Evolutionary conservation across 495 filamentous ascomycete species (phyloP), one percentile per base, ranked within the genome.

Genomic region (Lophiostoma macrostomum): DNA sequence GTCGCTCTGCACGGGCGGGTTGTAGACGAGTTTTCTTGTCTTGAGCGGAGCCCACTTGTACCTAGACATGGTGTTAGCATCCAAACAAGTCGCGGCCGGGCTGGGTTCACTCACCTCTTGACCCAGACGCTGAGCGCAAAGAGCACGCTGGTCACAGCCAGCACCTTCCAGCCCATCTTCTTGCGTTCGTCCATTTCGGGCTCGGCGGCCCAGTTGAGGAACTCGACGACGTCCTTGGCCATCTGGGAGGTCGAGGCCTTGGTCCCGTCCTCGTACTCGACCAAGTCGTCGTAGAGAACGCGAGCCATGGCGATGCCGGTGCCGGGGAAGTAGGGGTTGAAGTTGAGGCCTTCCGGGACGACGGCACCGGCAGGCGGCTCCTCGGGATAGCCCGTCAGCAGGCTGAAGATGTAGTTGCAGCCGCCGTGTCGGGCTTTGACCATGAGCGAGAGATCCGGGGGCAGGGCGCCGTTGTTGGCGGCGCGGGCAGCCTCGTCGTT

Each of bases 301-400:
- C 94, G 91, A 64, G 85, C 90, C 94, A 99, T 99, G 63, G 87
- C 94, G 71, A 99, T 99, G 64, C 90, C 93, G 57, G 93, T 97
- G 63, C 94, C 94, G 43, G 93, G 93, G 83, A 99, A 99, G 78
- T 96, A 99, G 23, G 93, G 93, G 82, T 99, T 99, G 82, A 99
- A 99, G 81, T 97, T 95, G 69, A 99, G 82, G 57, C 93, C 93
- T 52, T 83, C 79, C 51, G 80, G 78, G 58, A 99, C 81, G 53
- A 74, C 70, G 54, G 83, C 88, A 64, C 93, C 93, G 32, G 93
- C 86, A 11, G 93, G 93, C 39, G 90, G 80, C 75, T 99, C 91
- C 63, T 99, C 93, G 48, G 93, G 93, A 71, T 99, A 99, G 54
- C 93, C 93, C n/a, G 93, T 99, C 69, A 99, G 74, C 62, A 99